These are phyloP conservation scores for Skeletonema marinoi DNA, from an alignment of 108 stramenopile species.

Conservation along the genomic window DNA sequence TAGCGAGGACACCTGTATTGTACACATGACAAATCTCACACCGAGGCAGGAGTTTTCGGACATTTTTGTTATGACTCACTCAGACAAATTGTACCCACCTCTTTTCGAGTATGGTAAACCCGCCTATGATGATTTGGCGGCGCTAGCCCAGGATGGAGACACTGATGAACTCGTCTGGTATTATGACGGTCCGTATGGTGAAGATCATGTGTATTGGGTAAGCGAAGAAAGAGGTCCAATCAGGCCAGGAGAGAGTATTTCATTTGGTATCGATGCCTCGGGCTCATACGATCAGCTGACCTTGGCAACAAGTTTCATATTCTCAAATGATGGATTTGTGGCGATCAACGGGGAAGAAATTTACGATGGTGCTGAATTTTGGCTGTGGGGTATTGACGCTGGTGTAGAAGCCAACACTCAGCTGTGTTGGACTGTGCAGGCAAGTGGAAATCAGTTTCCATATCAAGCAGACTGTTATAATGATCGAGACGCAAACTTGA, in stretches of 20 bases:
- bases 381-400: slow-evolving; percentile 7
- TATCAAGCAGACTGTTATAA: not conserved
- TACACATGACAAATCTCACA: slow-evolving; percentile 13
- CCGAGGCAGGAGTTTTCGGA: not conserved
- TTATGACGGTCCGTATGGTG: slow-evolving; percentile 2
- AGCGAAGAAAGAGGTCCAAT: not conserved
- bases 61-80: slow-evolving; percentile 11
- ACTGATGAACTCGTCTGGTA: slow-evolving; percentile 4
- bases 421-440: slow-evolving; percentile 3
- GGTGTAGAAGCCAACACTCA: slow-evolving; percentile 8
- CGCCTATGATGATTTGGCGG: slow-evolving; percentile 13
- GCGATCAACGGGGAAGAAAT: slow-evolving; percentile 10
- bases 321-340: slow-evolving; percentile 8
- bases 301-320: not conserved
- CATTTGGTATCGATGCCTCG: slow-evolving; percentile 5
- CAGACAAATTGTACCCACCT: slow-evolving; percentile 1
- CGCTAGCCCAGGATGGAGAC: slow-evolving; percentile 15
- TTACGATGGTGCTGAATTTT: not conserved
- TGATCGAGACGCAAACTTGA: not conserved
- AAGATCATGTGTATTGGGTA: not conserved
- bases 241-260: not conserved
- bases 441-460: not conserved
- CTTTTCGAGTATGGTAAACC: slow-evolving; percentile 3
- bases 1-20: not conserved
- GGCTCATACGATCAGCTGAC: not conserved